A percentile compares a stretch with the other conserved stretches of the same genome.
These are phyloP conservation scores for Aspergillus viridinutans DNA, from an alignment of 2,329 filamentous ascomycete genomes.

Conservation along the genomic window DNA sequence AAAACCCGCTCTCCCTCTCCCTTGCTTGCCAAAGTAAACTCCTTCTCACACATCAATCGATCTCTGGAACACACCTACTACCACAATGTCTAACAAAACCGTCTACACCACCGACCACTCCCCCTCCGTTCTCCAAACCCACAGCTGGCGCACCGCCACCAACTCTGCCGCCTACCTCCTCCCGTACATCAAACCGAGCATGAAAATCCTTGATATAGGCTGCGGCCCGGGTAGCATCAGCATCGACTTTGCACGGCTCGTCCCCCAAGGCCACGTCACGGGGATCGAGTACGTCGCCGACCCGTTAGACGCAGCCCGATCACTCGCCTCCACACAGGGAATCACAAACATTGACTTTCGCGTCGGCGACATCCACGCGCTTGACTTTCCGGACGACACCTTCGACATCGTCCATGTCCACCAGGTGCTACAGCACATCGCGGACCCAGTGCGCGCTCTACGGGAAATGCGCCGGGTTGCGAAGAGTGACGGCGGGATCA, in stretches of 20 bases:
- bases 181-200: slow-evolving; percentile 30
- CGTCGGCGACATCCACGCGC: slow-evolving; percentile 40
- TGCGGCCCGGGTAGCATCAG: slow-evolving; percentile 46
- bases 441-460: slow-evolving; percentile 48
- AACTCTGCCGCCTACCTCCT: slow-evolving; percentile 41
- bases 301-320: slow-evolving; percentile 32
- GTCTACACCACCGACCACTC: slow-evolving; percentile 40
- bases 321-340: slow-evolving; percentile 23
- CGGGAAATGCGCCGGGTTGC: slow-evolving; percentile 54
- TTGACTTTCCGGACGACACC: slow-evolving; percentile 38
- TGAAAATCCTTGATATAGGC: slow-evolving; percentile 43
- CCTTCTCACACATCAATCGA: slow-evolving; percentile 14
- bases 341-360: slow-evolving; percentile 34
- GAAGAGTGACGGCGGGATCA: slow-evolving; percentile 51
- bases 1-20: neutral
- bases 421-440: slow-evolving; percentile 56
- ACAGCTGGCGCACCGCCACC: slow-evolving; percentile 31
- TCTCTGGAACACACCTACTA: slow-evolving; percentile 11
- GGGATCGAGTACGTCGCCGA: slow-evolving; percentile 34
- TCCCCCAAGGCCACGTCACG: slow-evolving; percentile 35
- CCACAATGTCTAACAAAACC: slow-evolving; percentile 6
- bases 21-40: slow-evolving; percentile 9
- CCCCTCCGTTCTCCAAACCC: slow-evolving; percentile 31
- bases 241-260: slow-evolving; percentile 34
- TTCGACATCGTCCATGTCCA: slow-evolving; percentile 60